These are phyloP conservation scores for Mucor saturninus DNA, from an alignment of 371 early-diverging fungal species.

Conservation along the genomic window DNA sequence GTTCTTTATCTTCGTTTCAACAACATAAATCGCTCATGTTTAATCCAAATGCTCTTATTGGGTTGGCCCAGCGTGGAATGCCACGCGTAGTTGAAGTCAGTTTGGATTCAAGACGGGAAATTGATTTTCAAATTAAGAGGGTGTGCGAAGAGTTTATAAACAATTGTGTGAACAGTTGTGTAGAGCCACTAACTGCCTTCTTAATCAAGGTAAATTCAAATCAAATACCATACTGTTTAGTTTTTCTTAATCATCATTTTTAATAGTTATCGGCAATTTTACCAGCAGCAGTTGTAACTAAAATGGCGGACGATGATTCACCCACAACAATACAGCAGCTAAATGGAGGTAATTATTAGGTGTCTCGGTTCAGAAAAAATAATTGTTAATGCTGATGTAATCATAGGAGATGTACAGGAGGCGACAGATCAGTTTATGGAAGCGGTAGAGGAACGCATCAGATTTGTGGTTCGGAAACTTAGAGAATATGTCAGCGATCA, in stretches of 20 bases:
- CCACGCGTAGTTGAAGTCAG: conserved; percentile 63
- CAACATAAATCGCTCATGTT: conserved; percentile 47
- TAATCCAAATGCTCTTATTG: conserved; percentile 54
- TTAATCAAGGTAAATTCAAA: conserved; percentile 62
- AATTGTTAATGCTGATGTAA: not conserved
- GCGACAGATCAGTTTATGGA: conserved; percentile 60
- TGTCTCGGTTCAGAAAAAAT: conserved; percentile 4
- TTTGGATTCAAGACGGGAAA: conserved; percentile 63
- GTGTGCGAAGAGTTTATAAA: conserved; percentile 80
- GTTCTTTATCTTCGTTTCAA: conserved; percentile 48
- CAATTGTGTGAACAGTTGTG: conserved; percentile 63
- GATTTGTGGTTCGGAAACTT: conserved; percentile 60
- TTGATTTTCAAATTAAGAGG: conserved; percentile 72
- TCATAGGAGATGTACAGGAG: conserved; percentile 29
- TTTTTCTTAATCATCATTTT: not conserved
- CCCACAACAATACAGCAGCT: conserved; percentile 6
- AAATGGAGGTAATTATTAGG: conserved; percentile 16
- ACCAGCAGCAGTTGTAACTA: conserved; percentile 18
- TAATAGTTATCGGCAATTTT: conserved; percentile 33
- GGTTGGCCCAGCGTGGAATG: conserved; percentile 63
- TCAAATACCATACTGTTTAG: not conserved
- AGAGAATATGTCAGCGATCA: conserved; percentile 75
- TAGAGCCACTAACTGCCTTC: conserved; percentile 72
- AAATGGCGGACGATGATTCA: conserved; percentile 11
- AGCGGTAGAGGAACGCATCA: conserved; percentile 56